Percentiles rank a stretch among this genome's conserved stretches.
These are phyloP conservation scores for Amanita molliuscula DNA, from an alignment of 768 basidiomycete species.

Conservation along the genomic window DNA sequence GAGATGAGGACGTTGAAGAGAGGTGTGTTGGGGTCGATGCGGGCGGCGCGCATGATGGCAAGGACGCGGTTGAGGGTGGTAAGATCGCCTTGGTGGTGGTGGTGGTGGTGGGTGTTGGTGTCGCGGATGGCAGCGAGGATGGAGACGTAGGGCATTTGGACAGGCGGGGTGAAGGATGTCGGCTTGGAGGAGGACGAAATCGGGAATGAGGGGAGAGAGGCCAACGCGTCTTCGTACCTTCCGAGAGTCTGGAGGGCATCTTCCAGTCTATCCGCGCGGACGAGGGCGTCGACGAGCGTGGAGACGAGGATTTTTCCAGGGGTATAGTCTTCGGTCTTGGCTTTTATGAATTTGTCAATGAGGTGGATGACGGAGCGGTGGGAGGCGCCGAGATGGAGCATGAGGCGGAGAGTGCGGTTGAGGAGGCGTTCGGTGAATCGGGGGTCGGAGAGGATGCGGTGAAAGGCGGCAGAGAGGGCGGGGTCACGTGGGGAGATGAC, in stretches of 20 bases:
- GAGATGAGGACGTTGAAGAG: conserved; percentile 43
- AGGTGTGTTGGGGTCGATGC: conserved; percentile 24
- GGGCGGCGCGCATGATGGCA: conserved; percentile 13
- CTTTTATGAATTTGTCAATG: conserved; percentile 14
- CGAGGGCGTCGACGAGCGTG: conserved; percentile 25
- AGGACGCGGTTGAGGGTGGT: background rate
- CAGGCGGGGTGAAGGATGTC: conserved; percentile 19
- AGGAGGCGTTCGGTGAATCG: conserved; percentile 20
- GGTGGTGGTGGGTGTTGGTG: too few relatives aligned
- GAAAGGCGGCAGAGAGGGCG: conserved; percentile 10
- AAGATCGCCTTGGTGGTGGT: too few relatives aligned
- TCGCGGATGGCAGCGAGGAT: conserved; percentile 11
- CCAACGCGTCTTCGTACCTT: conserved; percentile 9
- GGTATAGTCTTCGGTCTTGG: conserved; percentile 12
- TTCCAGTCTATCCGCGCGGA: conserved; percentile 20
- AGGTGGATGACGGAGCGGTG: conserved; percentile 11
- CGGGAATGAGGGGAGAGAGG: background rate
- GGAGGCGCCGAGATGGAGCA: conserved; percentile 11
- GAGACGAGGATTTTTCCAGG: conserved; percentile 23
- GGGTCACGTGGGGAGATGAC: conserved; percentile 13
- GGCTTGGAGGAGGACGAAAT: too few relatives aligned
- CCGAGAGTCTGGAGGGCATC: conserved; percentile 18
- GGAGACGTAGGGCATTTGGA: conserved; percentile 15
- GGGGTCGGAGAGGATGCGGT: conserved; percentile 13
- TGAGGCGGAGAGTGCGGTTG: conserved; percentile 15